Conservation (phyloP, 108 stramenopile species). For the Nitzschia putrida region DNA sequence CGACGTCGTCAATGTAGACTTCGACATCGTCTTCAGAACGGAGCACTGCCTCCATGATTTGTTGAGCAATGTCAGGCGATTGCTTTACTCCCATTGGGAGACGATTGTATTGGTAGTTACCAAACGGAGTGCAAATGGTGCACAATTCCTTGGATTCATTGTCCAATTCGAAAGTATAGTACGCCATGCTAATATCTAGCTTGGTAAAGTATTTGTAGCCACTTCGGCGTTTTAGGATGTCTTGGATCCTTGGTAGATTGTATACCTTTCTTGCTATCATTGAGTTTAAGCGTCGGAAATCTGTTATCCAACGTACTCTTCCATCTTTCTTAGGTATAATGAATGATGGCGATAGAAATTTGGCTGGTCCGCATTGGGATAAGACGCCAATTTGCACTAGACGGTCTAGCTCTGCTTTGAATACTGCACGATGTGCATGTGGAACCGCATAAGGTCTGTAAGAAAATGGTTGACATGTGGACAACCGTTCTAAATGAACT, state of each 20-base stretch:
- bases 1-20: constrained; percentile 56
- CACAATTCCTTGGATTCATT: too few relatives aligned
- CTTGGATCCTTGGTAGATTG: too few relatives aligned
- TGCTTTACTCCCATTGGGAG: constrained; percentile 44
- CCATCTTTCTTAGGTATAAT: constrained; percentile 47
- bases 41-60: constrained; percentile 42
- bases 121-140: too few relatives aligned
- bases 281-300: constrained; percentile 38
- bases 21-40: constrained; percentile 21
- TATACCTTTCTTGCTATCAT: constrained; percentile 12
- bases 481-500: constrained; percentile 36
- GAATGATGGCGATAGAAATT: constrained; percentile 36
- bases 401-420: constrained; percentile 32
- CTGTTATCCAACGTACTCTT: constrained; percentile 31
- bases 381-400: constrained; percentile 34
- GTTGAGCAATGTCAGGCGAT: constrained; percentile 54
- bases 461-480: constrained; percentile 28
- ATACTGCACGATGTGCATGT: constrained; percentile 12
- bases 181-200: too few relatives aligned
- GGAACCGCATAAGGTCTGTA: constrained; percentile 28
- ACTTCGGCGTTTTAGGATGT: too few relatives aligned
- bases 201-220: too few relatives aligned
- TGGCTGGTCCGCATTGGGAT: neutral
- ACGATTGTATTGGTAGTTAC: too few relatives aligned
- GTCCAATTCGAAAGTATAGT: too few relatives aligned